These are phyloP conservation scores for Diospyros kaki DNA, from an alignment of 148 eudicot genomes.

Conservation along the genomic window DNA sequence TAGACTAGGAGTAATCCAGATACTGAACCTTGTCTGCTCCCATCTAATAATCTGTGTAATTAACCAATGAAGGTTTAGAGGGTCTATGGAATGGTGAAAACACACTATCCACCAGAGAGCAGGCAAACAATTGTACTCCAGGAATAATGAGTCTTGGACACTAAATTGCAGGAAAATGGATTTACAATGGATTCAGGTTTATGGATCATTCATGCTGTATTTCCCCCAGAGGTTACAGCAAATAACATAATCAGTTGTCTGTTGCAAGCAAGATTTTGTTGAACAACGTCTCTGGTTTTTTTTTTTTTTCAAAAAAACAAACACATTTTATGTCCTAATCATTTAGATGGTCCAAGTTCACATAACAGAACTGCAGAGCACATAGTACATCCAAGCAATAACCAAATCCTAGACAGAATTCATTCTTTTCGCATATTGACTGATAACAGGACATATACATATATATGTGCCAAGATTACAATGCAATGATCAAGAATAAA, in stretches of 20 bases:
- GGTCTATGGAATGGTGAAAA: too few relatives aligned
- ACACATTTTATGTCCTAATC: background rate
- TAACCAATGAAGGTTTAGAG: too few relatives aligned
- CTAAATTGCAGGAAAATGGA: too few relatives aligned
- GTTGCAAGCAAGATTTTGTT: background rate
- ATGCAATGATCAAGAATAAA: background rate
- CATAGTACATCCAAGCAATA: background rate
- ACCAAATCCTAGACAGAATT: background rate
- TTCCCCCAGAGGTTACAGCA: background rate
- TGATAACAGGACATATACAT: background rate
- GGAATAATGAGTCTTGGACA: too few relatives aligned
- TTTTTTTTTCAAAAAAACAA: background rate
- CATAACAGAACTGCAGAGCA: background rate
- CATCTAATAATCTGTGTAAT: too few relatives aligned
- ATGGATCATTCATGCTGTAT: too few relatives aligned
- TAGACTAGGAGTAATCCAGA: too few relatives aligned
- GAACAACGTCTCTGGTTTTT: background rate
- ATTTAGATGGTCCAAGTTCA: background rate
- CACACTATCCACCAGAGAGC: too few relatives aligned
- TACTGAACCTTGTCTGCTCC: too few relatives aligned
- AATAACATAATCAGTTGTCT: background rate
- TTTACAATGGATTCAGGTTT: too few relatives aligned
- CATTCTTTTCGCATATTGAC: background rate
- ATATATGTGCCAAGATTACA: background rate
- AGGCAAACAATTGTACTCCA: too few relatives aligned